Percentiles rank a stretch among this genome's conserved stretches.
Conservation (phyloP, 78 protist genomes). For the Anaeramoeba ignava region DNA sequence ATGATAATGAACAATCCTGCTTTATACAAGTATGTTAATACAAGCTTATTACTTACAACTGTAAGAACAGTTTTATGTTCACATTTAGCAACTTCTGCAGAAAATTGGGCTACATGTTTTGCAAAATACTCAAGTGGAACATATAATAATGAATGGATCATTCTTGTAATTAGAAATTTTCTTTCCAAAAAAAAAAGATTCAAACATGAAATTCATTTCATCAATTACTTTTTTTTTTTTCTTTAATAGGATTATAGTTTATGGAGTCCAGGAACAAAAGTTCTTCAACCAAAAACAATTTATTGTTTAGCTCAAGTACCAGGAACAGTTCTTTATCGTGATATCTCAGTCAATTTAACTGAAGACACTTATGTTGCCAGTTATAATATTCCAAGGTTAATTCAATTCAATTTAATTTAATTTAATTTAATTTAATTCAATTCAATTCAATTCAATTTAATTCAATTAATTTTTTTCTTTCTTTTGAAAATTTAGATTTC, state of each 20-base stretch:
- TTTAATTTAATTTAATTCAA: too few species aligned
- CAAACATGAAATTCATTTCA: too few species aligned
- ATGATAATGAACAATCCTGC: background rate
- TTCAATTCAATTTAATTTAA: too few species aligned
- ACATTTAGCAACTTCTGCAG: background rate
- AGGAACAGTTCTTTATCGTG: background rate
- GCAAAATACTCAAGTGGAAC: background rate
- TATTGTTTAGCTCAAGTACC: background rate
- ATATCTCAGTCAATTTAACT: background rate
- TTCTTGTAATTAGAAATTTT: background rate
- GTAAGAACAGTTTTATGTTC: background rate
- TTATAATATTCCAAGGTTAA: background rate
- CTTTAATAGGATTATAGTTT: too few species aligned
- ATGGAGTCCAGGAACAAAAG: background rate
- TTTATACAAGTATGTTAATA: background rate
- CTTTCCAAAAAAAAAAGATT: too few species aligned
- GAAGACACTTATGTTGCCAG: background rate
- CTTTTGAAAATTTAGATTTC: too few species aligned
- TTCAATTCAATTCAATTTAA: too few species aligned
- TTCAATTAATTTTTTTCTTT: too few species aligned
- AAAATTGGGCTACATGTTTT: background rate
- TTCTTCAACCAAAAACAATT: background rate
- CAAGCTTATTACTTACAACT: background rate
- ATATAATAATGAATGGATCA: background rate
- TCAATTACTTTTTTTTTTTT: too few species aligned